Evolutionary conservation across 768 basidiomycete species (phyloP), one percentile per base, ranked within the genome.

Genomic region (Megacollybia marginata): DNA sequence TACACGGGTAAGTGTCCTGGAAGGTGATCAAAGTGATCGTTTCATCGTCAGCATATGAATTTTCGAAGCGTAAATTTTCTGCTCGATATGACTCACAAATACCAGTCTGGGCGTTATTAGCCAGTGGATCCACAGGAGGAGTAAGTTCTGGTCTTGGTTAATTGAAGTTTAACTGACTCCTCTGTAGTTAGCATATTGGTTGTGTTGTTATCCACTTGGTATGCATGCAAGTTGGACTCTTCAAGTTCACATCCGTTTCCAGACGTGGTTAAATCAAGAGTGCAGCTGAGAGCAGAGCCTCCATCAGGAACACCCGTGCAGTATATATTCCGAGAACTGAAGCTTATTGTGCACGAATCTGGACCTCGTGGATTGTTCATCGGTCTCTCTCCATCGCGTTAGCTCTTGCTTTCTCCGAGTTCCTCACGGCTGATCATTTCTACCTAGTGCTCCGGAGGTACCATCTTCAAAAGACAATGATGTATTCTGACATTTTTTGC

Each of bases 201-300:
- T 96, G 2, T 79, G 90, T 1, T 93, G 86, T 60, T 97, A 95
- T 64, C 95, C 92, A 0, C 71, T 95, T 5, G 88, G 86, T 86
- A 46, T 8, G 0, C 2, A 1, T 13, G 6, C 20, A 9, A 23
- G 16, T 44, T 12, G 31, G 16, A 33, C 35, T 48, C 49, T 48
- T 44, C 4, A 11, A 9, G 47, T 36, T 36, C 12, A 5, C 18
- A 48, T 46, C 28, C 44, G 44, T 20, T 7, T 16, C 18, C 34
- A 88, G 93, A 97, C 55, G 89, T 96, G 5, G 79, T 94, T 32
- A 97, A 97, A 69, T 93, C 91, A 4, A 82, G 92, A 33, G 73
- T 96, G 9, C 94, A 97, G 59, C 75, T 94, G 7, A 80, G 88
- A 1, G 59, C 74, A 0, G 78, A 72, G 2, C 92, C 94, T 0